A percentile compares a stretch with the other conserved stretches of the same genome.
These are phyloP conservation scores for Paraleonurus japonicus DNA, from an alignment of 257 asterid species.

Conservation along the genomic window DNA sequence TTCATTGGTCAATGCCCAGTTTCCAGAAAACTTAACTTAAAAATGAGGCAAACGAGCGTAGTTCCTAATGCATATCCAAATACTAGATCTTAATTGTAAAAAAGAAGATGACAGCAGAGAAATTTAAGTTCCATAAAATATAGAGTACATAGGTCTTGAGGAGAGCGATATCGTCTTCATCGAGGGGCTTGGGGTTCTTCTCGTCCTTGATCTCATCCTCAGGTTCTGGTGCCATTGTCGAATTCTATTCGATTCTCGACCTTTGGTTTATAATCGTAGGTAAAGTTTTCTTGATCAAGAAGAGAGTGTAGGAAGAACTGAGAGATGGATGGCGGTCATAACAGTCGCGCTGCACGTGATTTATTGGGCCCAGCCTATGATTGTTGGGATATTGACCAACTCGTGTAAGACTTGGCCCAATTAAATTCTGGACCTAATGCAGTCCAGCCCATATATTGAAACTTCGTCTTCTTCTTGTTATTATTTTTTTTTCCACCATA, in stretches of 20 bases:
- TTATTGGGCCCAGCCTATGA: background rate
- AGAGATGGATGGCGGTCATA: background rate
- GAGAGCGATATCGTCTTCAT: slow-evolving; percentile 88
- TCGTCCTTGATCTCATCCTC: slow-evolving; percentile 92
- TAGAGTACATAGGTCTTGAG: slow-evolving; percentile 73
- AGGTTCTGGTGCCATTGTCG: slow-evolving; percentile 45
- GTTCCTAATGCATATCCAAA: slow-evolving; percentile 13
- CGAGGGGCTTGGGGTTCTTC: slow-evolving; percentile 87
- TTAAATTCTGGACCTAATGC: background rate
- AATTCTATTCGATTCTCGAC: background rate
- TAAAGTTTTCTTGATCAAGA: slow-evolving; percentile 29
- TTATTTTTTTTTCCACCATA: too few species aligned
- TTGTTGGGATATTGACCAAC: too few species aligned
- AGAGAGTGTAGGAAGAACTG: background rate
- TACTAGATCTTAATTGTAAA: slow-evolving; percentile 23
- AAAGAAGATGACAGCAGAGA: background rate
- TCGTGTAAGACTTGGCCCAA: background rate
- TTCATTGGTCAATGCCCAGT: background rate
- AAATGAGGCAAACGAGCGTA: background rate
- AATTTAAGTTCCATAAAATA: slow-evolving; percentile 2
- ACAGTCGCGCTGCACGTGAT: slow-evolving; percentile 13
- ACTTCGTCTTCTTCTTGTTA: too few species aligned
- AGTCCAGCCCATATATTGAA: background rate
- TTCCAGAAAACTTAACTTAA: too few species aligned
- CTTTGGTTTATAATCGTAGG: background rate